Evolutionary conservation across 148 eudicot genomes (phyloP).

Genomic region (Cornus suecica): DNA sequence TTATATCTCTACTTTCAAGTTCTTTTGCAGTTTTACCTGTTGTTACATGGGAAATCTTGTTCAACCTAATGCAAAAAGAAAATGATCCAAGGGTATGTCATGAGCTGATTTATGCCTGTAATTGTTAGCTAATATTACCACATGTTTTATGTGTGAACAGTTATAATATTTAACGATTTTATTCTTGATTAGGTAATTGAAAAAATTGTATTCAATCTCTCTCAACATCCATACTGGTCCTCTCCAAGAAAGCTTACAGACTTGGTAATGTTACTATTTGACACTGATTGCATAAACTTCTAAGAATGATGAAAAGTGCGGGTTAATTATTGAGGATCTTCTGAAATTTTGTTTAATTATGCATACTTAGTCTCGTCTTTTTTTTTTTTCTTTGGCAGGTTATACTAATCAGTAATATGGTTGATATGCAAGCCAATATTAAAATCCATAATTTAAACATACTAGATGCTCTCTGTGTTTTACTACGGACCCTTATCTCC

Average conservation of each 20-base stretch:
- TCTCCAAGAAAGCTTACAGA: slow-evolving; percentile 48
- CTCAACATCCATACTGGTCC: slow-evolving; percentile 75
- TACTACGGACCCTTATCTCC: slow-evolving; percentile 43
- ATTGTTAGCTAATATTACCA: neutral
- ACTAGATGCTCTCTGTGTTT: slow-evolving; percentile 42
- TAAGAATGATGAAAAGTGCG: neutral
- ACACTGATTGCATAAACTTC: neutral
- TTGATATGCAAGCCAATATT: slow-evolving; percentile 43
- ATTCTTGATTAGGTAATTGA: slow-evolving; percentile 50
- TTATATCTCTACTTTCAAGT: slow-evolving; percentile 53
- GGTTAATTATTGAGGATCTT: neutral
- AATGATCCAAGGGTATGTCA: slow-evolving; percentile 52
- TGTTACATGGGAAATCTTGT: slow-evolving; percentile 78
- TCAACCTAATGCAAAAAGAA: slow-evolving; percentile 60
- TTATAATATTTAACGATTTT: neutral
- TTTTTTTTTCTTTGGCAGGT: slow-evolving; percentile 46
- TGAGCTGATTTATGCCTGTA: neutral
- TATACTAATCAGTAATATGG: slow-evolving; percentile 40
- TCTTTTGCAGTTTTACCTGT: slow-evolving; percentile 66
- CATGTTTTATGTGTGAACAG: neutral
- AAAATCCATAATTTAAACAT: slow-evolving; percentile 47
- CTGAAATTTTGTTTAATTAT: neutral
- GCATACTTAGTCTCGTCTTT: neutral
- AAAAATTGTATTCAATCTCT: slow-evolving; percentile 49
- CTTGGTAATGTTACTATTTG: slow-evolving; percentile 46